These are phyloP conservation scores for Syzygium aqueum DNA, from an alignment of 345 rosid genomes.

Conservation along the genomic window DNA sequence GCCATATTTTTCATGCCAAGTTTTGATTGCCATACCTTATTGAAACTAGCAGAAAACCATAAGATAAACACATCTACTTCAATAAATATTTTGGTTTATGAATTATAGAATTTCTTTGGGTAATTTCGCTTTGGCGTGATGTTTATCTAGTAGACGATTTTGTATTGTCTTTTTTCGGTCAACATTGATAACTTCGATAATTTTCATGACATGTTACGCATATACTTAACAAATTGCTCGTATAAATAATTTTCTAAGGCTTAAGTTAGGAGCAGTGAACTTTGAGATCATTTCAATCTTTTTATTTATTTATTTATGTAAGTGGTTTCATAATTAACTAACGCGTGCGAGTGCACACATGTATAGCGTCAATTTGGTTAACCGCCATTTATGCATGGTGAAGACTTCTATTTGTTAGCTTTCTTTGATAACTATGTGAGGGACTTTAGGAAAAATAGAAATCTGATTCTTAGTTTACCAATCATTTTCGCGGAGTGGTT, in stretches of 20 bases:
- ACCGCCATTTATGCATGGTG: neutral
- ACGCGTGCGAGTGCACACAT: neutral
- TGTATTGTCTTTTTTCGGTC: neutral
- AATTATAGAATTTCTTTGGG: neutral
- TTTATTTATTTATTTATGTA: neutral
- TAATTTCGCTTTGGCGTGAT: neutral
- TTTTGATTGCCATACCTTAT: neutral
- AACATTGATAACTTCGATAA: neutral
- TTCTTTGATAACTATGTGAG: neutral
- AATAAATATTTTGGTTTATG: neutral
- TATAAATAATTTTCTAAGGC: neutral
- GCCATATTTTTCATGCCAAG: neutral
- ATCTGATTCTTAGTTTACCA: neutral
- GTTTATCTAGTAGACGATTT: neutral
- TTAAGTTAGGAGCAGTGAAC: neutral
- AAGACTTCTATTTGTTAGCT: neutral
- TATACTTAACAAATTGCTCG: neutral
- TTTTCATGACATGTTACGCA: neutral
- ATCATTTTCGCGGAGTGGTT: neutral
- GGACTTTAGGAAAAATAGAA: neutral
- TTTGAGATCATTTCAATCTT: neutral
- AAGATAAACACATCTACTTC: neutral
- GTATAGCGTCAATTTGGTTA: neutral
- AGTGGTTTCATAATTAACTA: neutral
- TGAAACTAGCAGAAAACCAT: neutral